Evolutionary conservation across 208 protist species (phyloP).

Genomic region (Leishmania aethiopica): DNA sequence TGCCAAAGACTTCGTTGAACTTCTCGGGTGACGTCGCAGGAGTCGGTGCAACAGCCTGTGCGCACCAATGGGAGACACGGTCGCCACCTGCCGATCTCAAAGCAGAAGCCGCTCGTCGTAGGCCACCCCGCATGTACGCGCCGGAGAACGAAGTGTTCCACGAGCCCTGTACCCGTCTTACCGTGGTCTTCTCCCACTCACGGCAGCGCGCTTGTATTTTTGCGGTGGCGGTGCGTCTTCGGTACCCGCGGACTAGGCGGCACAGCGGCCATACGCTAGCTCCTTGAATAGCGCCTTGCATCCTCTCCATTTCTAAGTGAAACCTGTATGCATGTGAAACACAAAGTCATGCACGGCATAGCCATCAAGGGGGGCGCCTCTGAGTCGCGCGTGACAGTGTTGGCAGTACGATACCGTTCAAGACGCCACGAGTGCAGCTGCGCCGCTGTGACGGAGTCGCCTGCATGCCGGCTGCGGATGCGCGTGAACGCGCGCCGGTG

Average conservation of each 20-base stretch:
- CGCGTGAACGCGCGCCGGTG: background rate
- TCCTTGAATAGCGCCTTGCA: background rate
- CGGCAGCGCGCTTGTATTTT: too few relatives aligned
- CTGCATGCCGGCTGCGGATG: background rate
- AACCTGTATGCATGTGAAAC: background rate
- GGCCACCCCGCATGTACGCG: too few relatives aligned
- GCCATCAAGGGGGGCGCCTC: background rate
- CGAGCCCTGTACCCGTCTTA: background rate
- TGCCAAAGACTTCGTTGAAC: conserved; percentile 19
- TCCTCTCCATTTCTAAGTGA: background rate
- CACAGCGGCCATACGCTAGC: background rate
- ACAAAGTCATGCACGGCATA: background rate
- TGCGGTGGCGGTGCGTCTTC: too few relatives aligned
- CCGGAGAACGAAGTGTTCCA: background rate
- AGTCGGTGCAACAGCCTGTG: background rate
- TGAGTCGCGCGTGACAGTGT: background rate
- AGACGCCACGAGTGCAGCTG: background rate
- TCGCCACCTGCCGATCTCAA: background rate
- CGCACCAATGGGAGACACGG: background rate
- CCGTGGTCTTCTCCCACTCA: background rate
- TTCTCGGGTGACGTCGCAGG: background rate
- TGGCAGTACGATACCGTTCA: background rate
- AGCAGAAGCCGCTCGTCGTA: background rate
- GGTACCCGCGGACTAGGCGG: background rate
- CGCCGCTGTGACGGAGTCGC: background rate